These are phyloP conservation scores for Jamesozyma spencerorum DNA, from an alignment of 805 yeast species.

Conservation along the genomic window DNA sequence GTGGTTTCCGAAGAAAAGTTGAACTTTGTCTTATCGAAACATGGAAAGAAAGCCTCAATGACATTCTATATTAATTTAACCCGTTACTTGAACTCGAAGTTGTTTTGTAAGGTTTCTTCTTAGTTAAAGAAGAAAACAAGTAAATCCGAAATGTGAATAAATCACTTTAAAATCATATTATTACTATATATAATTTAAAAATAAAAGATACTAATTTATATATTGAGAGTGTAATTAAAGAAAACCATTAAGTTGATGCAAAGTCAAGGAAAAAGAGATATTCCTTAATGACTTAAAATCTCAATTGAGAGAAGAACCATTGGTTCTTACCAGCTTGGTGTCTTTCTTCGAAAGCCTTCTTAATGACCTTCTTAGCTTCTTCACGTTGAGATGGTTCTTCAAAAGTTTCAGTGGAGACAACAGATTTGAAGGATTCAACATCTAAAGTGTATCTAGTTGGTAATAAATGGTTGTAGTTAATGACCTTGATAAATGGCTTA, in stretches of 20 bases:
- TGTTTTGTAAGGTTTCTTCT: no score
- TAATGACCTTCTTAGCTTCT: slow-evolving; percentile 98
- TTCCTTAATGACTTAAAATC: slow-evolving; percentile 47
- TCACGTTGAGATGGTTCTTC: slow-evolving; percentile 96
- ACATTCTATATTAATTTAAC: no score
- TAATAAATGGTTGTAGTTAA: slow-evolving; percentile 99
- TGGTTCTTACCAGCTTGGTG: slow-evolving; percentile 99
- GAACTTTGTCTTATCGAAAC: no score
- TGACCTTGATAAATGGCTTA: slow-evolving; percentile 97
- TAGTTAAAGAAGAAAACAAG: no score
- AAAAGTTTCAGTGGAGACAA: slow-evolving; percentile 87
- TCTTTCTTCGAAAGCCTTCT: slow-evolving; percentile 98
- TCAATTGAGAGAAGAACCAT: slow-evolving; percentile 98
- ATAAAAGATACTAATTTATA: slow-evolving; percentile 5
- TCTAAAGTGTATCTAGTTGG: slow-evolving; percentile 99
- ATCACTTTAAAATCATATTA: no score
- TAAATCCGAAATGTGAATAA: no score
- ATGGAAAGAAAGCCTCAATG: no score
- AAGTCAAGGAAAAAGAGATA: background rate
- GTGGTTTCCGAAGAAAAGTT: slow-evolving; percentile 17
- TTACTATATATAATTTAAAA: background rate
- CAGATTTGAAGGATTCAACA: slow-evolving; percentile 88
- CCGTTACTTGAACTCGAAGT: no score
- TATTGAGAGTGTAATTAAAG: background rate
- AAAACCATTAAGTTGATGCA: no score